Evolutionary conservation across 441 rosid genomes (phyloP).

Genomic region (Aquilaria agallochum): DNA sequence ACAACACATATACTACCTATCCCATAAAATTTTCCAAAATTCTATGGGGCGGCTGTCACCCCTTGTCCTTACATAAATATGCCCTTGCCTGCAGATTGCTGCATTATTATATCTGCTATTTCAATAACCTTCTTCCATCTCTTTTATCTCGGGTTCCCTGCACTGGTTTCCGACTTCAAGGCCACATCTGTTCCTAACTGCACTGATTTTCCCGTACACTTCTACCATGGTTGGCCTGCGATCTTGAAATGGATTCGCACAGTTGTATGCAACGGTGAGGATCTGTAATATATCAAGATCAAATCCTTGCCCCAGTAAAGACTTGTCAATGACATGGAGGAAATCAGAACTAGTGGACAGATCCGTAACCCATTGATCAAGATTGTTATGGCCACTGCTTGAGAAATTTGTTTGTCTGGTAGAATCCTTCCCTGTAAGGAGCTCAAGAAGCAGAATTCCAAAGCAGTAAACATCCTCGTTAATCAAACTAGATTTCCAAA

Average conservation of each 20-base stretch:
- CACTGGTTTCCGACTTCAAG: neutral
- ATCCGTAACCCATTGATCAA: neutral
- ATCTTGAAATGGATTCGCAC: slow-evolving; percentile 10
- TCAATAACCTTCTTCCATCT: too few species aligned
- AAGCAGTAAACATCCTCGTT: slow-evolving; percentile 23
- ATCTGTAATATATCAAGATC: slow-evolving; percentile 12
- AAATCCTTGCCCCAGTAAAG: slow-evolving; percentile 13
- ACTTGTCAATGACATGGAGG: neutral
- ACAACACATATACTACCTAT: too few species aligned
- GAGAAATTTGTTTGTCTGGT: neutral
- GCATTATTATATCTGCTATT: too few species aligned
- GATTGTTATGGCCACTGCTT: neutral
- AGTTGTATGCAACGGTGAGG: slow-evolving; percentile 12
- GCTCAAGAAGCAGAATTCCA: slow-evolving; percentile 24
- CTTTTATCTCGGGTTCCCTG: too few species aligned
- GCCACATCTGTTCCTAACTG: neutral
- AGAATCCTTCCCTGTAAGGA: slow-evolving; percentile 17
- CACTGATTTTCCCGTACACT: slow-evolving; percentile 1
- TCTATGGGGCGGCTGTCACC: too few species aligned
- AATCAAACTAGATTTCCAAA: slow-evolving; percentile 15
- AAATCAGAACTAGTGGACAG: neutral
- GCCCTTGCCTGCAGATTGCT: too few species aligned
- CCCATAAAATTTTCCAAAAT: too few species aligned
- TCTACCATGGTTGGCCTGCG: slow-evolving; percentile 6
- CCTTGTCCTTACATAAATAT: too few species aligned